Percentiles rank a stretch among this genome's conserved stretches.
Evolutionary conservation across 2,329 filamentous ascomycete genomes (phyloP).

Genomic region (Fusarium sp.): DNA sequence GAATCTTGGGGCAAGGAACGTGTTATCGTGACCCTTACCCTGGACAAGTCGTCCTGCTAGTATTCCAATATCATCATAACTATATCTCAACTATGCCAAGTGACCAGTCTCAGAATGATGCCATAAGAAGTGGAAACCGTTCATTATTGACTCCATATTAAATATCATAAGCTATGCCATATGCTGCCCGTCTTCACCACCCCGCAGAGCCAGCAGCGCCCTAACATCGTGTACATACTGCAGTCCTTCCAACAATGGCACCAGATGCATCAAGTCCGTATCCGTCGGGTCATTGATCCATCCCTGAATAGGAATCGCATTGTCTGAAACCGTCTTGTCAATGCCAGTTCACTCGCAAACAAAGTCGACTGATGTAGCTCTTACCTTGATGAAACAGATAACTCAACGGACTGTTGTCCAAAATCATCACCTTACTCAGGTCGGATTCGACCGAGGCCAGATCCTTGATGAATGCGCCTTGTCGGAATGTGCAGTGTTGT

Average conservation of each 20-base stretch:
- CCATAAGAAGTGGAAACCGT: constrained; percentile 21
- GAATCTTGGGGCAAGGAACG: neutral
- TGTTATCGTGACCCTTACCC: neutral
- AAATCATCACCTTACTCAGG: constrained; percentile 96
- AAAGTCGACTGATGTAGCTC: constrained; percentile 48
- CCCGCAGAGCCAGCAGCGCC: constrained; percentile 86
- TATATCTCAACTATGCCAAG: neutral
- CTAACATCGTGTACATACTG: constrained; percentile 98
- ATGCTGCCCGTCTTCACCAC: constrained; percentile 81
- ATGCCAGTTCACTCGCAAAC: neutral
- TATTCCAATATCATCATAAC: neutral
- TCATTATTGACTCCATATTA: constrained; percentile 32
- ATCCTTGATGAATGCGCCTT: constrained; percentile 98
- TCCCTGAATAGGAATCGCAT: constrained; percentile 98
- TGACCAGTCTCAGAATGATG: neutral
- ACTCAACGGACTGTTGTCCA: constrained; percentile 97
- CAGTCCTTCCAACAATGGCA: constrained; percentile 91
- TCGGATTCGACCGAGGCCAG: constrained; percentile 96
- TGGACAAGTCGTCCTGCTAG: neutral
- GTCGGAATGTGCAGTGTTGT: constrained; percentile 95
- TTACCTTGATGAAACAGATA: constrained; percentile 98
- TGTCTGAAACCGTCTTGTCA: constrained; percentile 70
- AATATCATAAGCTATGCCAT: constrained; percentile 54
- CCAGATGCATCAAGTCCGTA: constrained; percentile 90
- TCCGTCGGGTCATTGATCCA: constrained; percentile 99